Evolutionary conservation across 1,284 basidiomycete species (phyloP), one percentile per base, ranked within the genome.

Genomic region (Pseudozyma hubeiensis): DNA sequence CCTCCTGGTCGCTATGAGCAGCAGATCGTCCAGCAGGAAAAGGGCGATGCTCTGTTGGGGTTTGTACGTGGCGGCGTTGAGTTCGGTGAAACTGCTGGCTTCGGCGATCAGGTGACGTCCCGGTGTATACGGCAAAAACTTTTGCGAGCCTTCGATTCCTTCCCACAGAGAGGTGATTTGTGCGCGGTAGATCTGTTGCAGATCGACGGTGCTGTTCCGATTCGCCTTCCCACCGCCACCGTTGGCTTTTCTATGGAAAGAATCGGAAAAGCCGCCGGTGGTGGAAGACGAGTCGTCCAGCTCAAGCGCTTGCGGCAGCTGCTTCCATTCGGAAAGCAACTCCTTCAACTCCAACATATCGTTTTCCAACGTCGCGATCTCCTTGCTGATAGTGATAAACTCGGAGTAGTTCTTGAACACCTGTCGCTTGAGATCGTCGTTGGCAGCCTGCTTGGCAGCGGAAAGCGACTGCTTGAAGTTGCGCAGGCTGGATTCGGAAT

Each of bases 271-370:
- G 0, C 52, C 57, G 14, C 46, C 16, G 39, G 57, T 19, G 14
- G 61, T 50, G 33, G 43, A 39, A 29, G 64, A 24, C 0, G 72
- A 64, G 45, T 82, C 80, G 30, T 81, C 77, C 9, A 81, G 49
- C 53, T 82, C 75, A 7, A 83, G 67, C 19, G 76, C 76, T 14
- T 79, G 78, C 0, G 81, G 82, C 10, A 84, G 62, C 35, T 71
- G 64, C 64, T 78, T 94, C 92, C 95, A 99, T 81, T 99, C 97
- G 14, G 91, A 91, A 1, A 99, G 87, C 4, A 92, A 89, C 64
- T 96, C 93, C 84, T 97, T 98, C 83, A 99, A 90, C 82, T 98
- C 95, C 39, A 98, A 89, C 92, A 98, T 93, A 84, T 98, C 95
- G 83, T 96, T 97, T 86, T 99, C 96, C 11, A 99, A 88, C 0